Base-by-base conservation (phyloP, 2,329 filamentous ascomycete genomes). In the Aspergillus sp. region DNA sequence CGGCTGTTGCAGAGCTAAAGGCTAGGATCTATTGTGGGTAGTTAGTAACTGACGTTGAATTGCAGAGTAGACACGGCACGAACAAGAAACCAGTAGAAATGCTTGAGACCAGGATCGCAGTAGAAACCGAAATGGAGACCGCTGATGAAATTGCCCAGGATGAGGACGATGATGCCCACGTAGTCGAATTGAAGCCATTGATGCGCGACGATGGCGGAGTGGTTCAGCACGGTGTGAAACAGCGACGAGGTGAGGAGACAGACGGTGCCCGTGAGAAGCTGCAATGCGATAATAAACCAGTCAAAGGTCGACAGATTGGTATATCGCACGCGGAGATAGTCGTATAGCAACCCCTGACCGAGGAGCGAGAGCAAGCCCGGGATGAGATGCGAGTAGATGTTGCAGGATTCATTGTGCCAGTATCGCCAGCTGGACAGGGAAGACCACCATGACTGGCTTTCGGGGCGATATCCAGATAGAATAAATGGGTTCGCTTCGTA, bases 381-480 rank as follows among this genome's bases (percentile, higher is more conserved):
- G 2, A 77, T 49, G 5, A 77, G 60, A 51, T 74, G 69, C 11
- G 69, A 66, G 49, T 64, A 71, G 37, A 73, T 72, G 47, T 72
- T 73, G 51, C 64, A 49, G 0, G 65, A 60, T 52, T 74, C 70
- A 47, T 73, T 73, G 54, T 73, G 71, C 9, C 68, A 46, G 53
- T 71, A 70, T 5, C 53, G 44, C 60, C 64, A 68, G 49, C 71
- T 75, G 11, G 51, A 42, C 41, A 75, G 52, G 47, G 64, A 76
- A 6, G 45, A 50, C 3, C 37, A 41, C 10, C 53, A 52, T 0
- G 71, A 74, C 35, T 61, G 51, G 7, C 65, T 67, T 9, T 66
- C 62, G 7, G 68, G 68, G 10, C 72, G 69, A 49, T 76, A 76
- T 19, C 69, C 70, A 6, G 59, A 55, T 27, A 58, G 56, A 42